Percentiles rank a stretch among this genome's conserved stretches.
phyloP scores from a whole-genome alignment of 768 basidiomycete species.

The Lyophyllum shimeji region DNA sequence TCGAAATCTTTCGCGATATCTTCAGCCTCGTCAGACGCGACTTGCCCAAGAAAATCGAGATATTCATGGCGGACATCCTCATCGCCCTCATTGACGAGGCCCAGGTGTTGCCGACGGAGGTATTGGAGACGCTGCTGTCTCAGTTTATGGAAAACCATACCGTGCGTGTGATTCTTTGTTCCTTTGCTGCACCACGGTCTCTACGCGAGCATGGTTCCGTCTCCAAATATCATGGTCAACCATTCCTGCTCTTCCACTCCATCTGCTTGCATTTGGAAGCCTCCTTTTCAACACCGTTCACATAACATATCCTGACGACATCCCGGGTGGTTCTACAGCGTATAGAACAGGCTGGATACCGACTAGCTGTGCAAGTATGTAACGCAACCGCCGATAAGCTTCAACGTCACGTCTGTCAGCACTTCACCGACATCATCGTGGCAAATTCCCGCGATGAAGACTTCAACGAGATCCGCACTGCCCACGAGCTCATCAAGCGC shows the following conservation, averaged over 20 bases:
- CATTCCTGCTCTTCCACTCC: neutral
- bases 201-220: neutral
- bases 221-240: neutral
- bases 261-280: neutral
- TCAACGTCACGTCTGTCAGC: slow-evolving; percentile 85
- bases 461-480: slow-evolving; percentile 64
- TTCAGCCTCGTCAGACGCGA: slow-evolving; percentile 78
- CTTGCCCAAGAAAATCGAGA: slow-evolving; percentile 75
- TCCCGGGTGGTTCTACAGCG: slow-evolving; percentile 38
- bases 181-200: neutral
- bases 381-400: slow-evolving; percentile 82
- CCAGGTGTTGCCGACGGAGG: slow-evolving; percentile 69
- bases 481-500: slow-evolving; percentile 84
- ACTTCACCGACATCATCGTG: slow-evolving; percentile 90
- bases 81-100: slow-evolving; percentile 88
- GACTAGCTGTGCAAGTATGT: slow-evolving; percentile 85
- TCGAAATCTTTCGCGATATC: slow-evolving; percentile 79
- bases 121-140: slow-evolving; percentile 77
- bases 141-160: slow-evolving; percentile 84
- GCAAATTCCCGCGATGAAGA: slow-evolving; percentile 60
- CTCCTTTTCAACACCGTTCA: neutral
- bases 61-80: slow-evolving; percentile 88
- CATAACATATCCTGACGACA: neutral
- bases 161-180: slow-evolving; percentile 38
- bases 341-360: slow-evolving; percentile 72